phyloP scores from a whole-genome alignment of 306 rosid species.

The Vigna nakashimae region DNA sequence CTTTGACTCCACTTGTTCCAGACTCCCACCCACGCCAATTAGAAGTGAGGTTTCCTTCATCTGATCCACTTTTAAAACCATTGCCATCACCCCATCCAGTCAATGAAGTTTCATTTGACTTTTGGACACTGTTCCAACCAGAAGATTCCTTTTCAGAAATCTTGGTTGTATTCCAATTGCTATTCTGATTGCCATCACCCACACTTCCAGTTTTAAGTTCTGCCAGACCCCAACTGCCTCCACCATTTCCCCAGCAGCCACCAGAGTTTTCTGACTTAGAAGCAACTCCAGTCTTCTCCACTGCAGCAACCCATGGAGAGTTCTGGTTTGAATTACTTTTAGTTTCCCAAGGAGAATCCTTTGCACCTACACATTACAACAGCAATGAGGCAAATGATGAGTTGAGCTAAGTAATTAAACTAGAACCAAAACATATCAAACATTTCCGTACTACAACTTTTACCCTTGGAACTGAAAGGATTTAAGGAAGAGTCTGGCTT shows the following conservation, averaged over 20 bases:
- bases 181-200: constrained; percentile 8
- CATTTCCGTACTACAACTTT: constrained; percentile 50
- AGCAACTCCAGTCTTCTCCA: constrained; percentile 43
- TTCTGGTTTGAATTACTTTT: constrained; percentile 54
- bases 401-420: constrained; percentile 5
- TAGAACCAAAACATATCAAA: constrained; percentile 13
- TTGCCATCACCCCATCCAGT: constrained; percentile 50
- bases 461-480: constrained; percentile 54
- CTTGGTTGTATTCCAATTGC: constrained; percentile 36
- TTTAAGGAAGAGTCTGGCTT: constrained; percentile 61
- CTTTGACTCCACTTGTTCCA: constrained; percentile 40
- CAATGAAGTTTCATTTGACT: constrained; percentile 32
- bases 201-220: constrained; percentile 38
- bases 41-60: constrained; percentile 28
- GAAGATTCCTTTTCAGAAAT: constrained; percentile 29
- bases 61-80: constrained; percentile 40
- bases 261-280: constrained; percentile 52
- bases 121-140: constrained; percentile 42
- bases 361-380: constrained; percentile 53
- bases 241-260: constrained; percentile 68
- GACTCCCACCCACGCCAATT: constrained; percentile 26
- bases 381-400: constrained; percentile 23
- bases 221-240: constrained; percentile 51
- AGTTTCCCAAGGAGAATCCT: constrained; percentile 71
- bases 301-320: constrained; percentile 77